Conservation (phyloP, 306 rosid species). For the Gillenia trifoliata region DNA sequence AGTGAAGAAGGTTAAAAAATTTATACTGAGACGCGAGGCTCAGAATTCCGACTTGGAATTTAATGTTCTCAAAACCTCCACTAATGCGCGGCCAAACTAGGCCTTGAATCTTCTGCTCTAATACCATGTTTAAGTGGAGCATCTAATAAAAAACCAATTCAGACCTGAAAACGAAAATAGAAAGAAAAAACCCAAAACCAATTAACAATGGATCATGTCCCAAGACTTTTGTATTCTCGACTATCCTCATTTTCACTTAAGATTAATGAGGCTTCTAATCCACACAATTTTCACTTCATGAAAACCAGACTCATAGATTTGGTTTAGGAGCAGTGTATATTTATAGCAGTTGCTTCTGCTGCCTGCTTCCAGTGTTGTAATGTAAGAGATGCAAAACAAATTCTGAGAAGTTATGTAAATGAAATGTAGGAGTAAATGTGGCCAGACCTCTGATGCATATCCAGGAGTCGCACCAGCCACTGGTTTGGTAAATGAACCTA, state of each 20-base stretch:
- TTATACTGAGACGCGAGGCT: background rate
- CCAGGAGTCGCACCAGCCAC: slow-evolving; percentile 81
- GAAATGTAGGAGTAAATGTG: background rate
- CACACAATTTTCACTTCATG: background rate
- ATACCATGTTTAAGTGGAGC: background rate
- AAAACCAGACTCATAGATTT: background rate
- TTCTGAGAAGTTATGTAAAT: slow-evolving; percentile 11
- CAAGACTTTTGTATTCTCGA: background rate
- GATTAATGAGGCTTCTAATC: background rate
- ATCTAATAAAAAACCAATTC: background rate
- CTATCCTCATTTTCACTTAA: background rate
- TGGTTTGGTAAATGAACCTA: slow-evolving; percentile 79
- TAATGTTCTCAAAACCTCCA: too few relatives aligned
- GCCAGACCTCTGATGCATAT: slow-evolving; percentile 91
- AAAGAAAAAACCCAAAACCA: background rate
- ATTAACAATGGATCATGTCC: background rate
- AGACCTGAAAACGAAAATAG: background rate
- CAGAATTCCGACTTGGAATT: too few relatives aligned
- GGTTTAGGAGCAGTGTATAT: background rate
- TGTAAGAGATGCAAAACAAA: slow-evolving; percentile 5
- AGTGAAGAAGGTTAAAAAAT: background rate
- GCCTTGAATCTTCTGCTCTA: background rate
- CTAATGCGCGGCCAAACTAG: too few relatives aligned
- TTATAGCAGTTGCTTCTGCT: background rate
- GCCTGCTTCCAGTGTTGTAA: background rate